phyloP scores from a whole-genome alignment of 2,329 filamentous ascomycete species.

The Blumeria hordei region DNA sequence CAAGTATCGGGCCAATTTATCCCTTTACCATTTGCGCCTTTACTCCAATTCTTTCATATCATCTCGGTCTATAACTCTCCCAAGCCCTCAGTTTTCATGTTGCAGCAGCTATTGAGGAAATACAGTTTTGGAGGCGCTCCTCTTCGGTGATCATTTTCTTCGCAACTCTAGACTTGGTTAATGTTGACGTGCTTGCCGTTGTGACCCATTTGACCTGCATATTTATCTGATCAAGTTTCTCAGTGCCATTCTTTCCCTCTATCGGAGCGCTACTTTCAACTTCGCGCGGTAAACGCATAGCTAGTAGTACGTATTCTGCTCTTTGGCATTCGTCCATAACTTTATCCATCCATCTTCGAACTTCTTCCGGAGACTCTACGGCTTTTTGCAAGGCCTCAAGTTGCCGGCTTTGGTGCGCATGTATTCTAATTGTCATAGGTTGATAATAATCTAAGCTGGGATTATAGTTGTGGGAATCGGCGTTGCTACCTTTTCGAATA shows the following conservation, averaged over 20 bases:
- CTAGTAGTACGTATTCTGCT: slow-evolving; percentile 40
- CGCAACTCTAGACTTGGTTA: slow-evolving; percentile 4
- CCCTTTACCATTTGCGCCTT: too few species aligned
- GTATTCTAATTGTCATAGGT: slow-evolving; percentile 40
- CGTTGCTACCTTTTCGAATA: slow-evolving; percentile 44
- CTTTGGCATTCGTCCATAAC: slow-evolving; percentile 45
- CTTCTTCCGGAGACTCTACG: slow-evolving; percentile 37
- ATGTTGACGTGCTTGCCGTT: slow-evolving; percentile 6
- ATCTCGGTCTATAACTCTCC: too few species aligned
- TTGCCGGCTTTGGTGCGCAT: slow-evolving; percentile 27
- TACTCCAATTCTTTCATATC: too few species aligned
- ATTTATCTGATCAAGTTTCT: slow-evolving; percentile 5
- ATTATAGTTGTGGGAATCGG: slow-evolving; percentile 35
- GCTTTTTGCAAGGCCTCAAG: slow-evolving; percentile 36
- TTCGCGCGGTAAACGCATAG: slow-evolving; percentile 35
- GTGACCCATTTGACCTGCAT: slow-evolving; percentile 9
- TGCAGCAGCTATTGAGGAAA: slow-evolving; percentile 10
- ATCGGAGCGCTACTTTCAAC: slow-evolving; percentile 4
- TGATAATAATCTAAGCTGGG: slow-evolving; percentile 49
- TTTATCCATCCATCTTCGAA: slow-evolving; percentile 42
- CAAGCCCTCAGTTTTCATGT: background rate
- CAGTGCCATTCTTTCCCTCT: slow-evolving; percentile 4
- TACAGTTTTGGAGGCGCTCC: slow-evolving; percentile 23
- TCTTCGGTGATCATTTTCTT: slow-evolving; percentile 18
- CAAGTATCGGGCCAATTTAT: too few species aligned